Conservation (phyloP, 805 yeast species). For the Saccharomycopsis sp. region DNA sequence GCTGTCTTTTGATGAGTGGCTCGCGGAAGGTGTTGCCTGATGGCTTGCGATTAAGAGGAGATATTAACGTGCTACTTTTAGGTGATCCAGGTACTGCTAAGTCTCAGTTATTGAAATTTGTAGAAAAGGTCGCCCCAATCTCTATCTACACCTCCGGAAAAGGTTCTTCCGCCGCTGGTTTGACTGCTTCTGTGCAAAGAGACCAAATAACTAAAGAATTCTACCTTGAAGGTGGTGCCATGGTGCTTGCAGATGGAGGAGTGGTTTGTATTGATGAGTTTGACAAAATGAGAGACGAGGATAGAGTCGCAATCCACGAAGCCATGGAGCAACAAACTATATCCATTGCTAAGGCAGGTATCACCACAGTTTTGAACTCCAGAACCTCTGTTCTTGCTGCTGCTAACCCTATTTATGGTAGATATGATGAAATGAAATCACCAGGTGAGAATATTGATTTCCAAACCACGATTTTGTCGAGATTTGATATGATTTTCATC, state of each 20-base stretch:
- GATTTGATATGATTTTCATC: constrained; percentile 97
- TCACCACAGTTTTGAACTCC: constrained; percentile 92
- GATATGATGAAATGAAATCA: constrained; percentile 91
- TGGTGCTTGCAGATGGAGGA: constrained; percentile 99
- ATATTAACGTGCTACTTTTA: constrained; percentile 81
- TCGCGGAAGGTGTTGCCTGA: constrained; percentile 89
- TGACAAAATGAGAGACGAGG: constrained; percentile 99
- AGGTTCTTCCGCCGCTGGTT: constrained; percentile 99
- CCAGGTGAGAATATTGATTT: constrained; percentile 98
- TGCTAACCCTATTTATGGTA: constrained; percentile 94
- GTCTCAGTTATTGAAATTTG: constrained; percentile 91
- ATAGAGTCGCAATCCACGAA: constrained; percentile 97
- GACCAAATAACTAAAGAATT: constrained; percentile 85
- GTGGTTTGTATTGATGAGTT: constrained; percentile 99
- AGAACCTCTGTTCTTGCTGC: constrained; percentile 97
- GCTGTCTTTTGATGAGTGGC: constrained; percentile 91
- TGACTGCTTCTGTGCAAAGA: constrained; percentile 95
- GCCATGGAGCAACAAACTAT: constrained; percentile 99
- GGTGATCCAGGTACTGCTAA: constrained; percentile 99
- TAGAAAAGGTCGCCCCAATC: constrained; percentile 90
- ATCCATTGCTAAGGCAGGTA: constrained; percentile 98
- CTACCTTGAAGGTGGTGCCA: constrained; percentile 97
- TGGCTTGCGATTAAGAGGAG: constrained; percentile 96
- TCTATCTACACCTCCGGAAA: constrained; percentile 97
- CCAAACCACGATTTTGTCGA: constrained; percentile 92